phyloP scores from a whole-genome alignment of 768 basidiomycete genomes.

The Boletellus emodensis region DNA sequence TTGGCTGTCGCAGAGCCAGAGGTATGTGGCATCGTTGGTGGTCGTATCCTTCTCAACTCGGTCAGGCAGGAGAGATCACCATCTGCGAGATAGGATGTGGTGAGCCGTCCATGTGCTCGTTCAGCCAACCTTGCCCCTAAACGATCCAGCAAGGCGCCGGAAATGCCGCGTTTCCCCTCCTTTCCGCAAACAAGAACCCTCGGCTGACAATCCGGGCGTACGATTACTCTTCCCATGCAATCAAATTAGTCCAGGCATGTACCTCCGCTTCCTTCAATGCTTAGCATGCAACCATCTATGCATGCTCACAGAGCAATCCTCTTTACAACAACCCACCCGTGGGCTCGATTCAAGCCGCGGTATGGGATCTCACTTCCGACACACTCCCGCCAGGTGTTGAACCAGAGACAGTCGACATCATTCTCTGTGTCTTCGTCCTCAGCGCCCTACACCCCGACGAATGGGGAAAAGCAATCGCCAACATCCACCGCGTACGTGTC shows the following conservation, averaged over 20 bases:
- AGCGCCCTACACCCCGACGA: conserved; percentile 92
- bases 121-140: background rate
- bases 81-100: conserved; percentile 93
- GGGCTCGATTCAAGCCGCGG: conserved; percentile 72
- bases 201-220: conserved; percentile 71
- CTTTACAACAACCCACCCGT: conserved; percentile 63
- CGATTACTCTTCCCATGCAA: conserved; percentile 87
- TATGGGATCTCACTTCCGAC: conserved; percentile 85
- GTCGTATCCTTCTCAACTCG: background rate
- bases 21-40: conserved; percentile 35
- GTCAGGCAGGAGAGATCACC: conserved; percentile 69
- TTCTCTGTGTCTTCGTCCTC: conserved; percentile 91
- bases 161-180: conserved; percentile 89
- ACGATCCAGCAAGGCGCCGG: conserved; percentile 66
- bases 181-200: conserved; percentile 80
- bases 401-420: conserved; percentile 75
- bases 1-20: conserved; percentile 62
- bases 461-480: conserved; percentile 79
- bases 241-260: conserved; percentile 82
- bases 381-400: conserved; percentile 60
- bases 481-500: conserved; percentile 63
- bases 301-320: conserved; percentile 53
- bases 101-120: conserved; percentile 29
- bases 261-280: background rate
- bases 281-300: background rate